Percentiles rank a stretch among this genome's conserved stretches.
Conservation (phyloP, 768 basidiomycete genomes). For the Lactarius hengduanensis region DNA sequence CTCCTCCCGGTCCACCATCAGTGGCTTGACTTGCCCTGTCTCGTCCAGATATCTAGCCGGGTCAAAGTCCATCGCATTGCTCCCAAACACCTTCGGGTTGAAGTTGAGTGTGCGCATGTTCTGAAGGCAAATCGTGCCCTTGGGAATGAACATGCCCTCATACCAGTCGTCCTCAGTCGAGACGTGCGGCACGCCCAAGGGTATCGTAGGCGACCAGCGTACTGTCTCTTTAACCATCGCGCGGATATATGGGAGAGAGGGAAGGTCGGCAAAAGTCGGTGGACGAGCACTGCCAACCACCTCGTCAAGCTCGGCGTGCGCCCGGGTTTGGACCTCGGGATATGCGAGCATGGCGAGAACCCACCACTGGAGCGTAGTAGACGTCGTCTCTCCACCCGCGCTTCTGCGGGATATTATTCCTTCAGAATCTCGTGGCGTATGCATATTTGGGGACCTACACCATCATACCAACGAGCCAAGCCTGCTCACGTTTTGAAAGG, state of each 20-base stretch:
- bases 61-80: neutral
- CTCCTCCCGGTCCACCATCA: neutral
- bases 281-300: neutral
- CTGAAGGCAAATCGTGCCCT: neutral
- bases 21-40: neutral
- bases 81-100: neutral
- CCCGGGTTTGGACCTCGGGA: neutral
- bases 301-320: neutral
- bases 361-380: neutral
- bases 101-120: neutral
- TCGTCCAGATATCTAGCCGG: neutral
- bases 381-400: no score
- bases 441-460: constrained; percentile 13
- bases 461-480: constrained; percentile 6
- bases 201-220: neutral
- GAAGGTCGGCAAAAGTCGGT: neutral
- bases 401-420: no score
- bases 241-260: neutral
- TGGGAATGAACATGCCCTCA: neutral
- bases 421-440: no score
- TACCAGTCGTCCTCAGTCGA: neutral
- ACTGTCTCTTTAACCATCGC: neutral
- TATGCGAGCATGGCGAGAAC: neutral
- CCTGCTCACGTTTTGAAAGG: constrained; percentile 18
- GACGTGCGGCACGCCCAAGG: neutral